Percentiles rank a stretch among this genome's conserved stretches.
Evolutionary conservation across 2,329 filamentous ascomycete genomes (phyloP).

Genomic region (Elsinoe ampelina): DNA sequence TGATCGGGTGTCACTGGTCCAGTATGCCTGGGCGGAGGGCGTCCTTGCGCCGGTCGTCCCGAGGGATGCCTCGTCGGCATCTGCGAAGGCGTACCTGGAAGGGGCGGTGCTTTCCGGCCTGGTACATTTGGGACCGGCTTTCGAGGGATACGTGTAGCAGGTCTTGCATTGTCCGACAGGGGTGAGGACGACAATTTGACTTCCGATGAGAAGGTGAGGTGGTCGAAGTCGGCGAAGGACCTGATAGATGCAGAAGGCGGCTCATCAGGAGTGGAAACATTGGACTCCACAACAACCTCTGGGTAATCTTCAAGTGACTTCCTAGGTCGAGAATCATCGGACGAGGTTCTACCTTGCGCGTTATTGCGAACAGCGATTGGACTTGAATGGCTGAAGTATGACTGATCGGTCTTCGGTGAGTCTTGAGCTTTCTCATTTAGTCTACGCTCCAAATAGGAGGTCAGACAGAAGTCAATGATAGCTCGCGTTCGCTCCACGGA

Average conservation of each 20-base stretch:
- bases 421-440: neutral
- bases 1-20: slow-evolving; percentile 21
- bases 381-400: neutral
- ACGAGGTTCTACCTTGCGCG: neutral
- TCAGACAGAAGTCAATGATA: slow-evolving; percentile 48
- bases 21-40: slow-evolving; percentile 23
- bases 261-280: slow-evolving; percentile 5
- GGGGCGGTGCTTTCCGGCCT: slow-evolving; percentile 26
- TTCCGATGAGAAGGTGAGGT: slow-evolving; percentile 7
- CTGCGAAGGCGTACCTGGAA: slow-evolving; percentile 21
- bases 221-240: slow-evolving; percentile 14
- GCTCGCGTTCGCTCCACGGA: slow-evolving; percentile 52
- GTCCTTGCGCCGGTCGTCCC: neutral
- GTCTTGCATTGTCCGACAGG: neutral
- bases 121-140: slow-evolving; percentile 23
- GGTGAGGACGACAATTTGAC: slow-evolving; percentile 5
- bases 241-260: slow-evolving; percentile 14
- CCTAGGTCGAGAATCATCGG: neutral
- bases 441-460: slow-evolving; percentile 38
- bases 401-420: slow-evolving; percentile 5
- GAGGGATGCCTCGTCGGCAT: slow-evolving; percentile 1
- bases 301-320: neutral
- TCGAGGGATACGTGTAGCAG: slow-evolving; percentile 14
- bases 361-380: neutral
- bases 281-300: slow-evolving; percentile 4